phyloP scores from a whole-genome alignment of 2,329 filamentous ascomycete species.

The Biscogniauxia marginata region DNA sequence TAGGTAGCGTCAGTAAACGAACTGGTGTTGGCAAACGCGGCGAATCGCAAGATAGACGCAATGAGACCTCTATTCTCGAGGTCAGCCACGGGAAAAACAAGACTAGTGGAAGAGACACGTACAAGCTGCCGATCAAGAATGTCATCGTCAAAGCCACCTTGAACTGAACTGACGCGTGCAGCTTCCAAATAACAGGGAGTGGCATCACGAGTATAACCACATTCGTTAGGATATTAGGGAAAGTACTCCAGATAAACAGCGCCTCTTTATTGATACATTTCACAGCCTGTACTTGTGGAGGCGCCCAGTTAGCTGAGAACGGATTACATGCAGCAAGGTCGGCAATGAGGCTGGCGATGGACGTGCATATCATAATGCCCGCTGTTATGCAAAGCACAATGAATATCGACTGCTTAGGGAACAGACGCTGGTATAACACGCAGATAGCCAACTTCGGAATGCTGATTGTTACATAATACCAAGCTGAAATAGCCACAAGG shows the following conservation, averaged over 20 bases:
- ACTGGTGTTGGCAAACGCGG: constrained; percentile 19
- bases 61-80: constrained; percentile 25
- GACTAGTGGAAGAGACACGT: neutral
- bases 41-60: constrained; percentile 30
- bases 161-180: constrained; percentile 17
- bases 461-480: constrained; percentile 16
- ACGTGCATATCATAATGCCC: constrained; percentile 6
- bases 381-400: constrained; percentile 10
- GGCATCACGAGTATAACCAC: constrained; percentile 34
- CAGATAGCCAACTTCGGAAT: constrained; percentile 22
- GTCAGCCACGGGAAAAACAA: neutral
- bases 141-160: constrained; percentile 14
- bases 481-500: constrained; percentile 14
- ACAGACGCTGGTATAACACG: constrained; percentile 17
- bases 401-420: constrained; percentile 11
- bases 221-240: constrained; percentile 39
- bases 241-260: constrained; percentile 30
- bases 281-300: constrained; percentile 5
- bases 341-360: constrained; percentile 2
- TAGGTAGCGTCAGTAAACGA: constrained; percentile 23
- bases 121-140: constrained; percentile 19
- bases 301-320: constrained; percentile 18
- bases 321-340: constrained; percentile 10
- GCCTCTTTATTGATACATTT: constrained; percentile 29
- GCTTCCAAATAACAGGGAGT: constrained; percentile 32